Evolutionary conservation across 805 yeast species (phyloP), one percentile per base, ranked within the genome.

Genomic region (Saccharomycopsis sp.): DNA sequence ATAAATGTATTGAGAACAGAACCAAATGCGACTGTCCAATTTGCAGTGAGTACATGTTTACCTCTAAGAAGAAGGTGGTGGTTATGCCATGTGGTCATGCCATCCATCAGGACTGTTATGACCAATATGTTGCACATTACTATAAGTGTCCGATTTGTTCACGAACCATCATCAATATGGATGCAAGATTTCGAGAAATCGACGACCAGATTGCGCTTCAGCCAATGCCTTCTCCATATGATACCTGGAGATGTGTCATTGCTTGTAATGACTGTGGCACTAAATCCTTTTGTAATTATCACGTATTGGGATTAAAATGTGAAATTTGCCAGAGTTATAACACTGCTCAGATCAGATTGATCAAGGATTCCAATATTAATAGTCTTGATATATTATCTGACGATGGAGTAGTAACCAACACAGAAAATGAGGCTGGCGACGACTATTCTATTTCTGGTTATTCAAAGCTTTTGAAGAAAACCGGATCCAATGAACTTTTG

Each of bases 1-100:
- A 93, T 73, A 81, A 79, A 63, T 93, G 97, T 72, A 85, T 91
- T 55, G 90, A 87, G 66, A 84, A 90, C 64, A 84, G 96, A 3
- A 91, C 97, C 0, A 94, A 87, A 69, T 87, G 96, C 53, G 85
- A 91, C 68, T 92, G 97, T 70, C 96, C 97, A 1, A 89, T 92
- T 42, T 92, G 97, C 72, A 89, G 87, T 59, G 97, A 91, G 65
- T 91, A 85, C 70, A 82, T 92, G 82, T 92, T 92, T 69, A 87
- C 90, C 15, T 85, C 94, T 2, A 83, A 87, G 3, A 79, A 77
- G 68, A 85, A 90, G 9, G 96, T 91, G 50, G 96, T 90, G 20
- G 91, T 92, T 69, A 90, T 92, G 97, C 75, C 78, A 2, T 92
- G 98, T 72, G 97, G 97, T 1, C 98, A 92, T 72, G 89, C 96